Conservation (phyloP, 2,329 filamentous ascomycete species). For the Fusarium annulatum region DNA sequence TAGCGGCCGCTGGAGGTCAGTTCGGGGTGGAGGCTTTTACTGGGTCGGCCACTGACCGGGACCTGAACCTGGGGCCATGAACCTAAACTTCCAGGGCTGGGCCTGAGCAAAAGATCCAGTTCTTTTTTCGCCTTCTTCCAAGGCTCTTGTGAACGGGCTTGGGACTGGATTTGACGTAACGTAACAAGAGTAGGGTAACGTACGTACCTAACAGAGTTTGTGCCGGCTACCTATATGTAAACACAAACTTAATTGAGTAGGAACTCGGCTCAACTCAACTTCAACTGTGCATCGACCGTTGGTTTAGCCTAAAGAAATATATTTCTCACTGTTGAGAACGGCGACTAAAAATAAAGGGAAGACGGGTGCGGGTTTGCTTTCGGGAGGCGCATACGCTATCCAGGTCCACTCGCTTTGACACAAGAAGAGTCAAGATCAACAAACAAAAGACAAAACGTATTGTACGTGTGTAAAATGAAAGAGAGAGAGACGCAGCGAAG, state of each 20-base stretch:
- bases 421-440: neutral
- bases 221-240: neutral
- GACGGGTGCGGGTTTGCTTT: conserved; percentile 30
- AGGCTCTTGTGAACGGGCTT: conserved; percentile 11
- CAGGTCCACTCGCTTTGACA: conserved; percentile 6
- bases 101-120: conserved; percentile 1
- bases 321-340: conserved; percentile 9
- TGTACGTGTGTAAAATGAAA: neutral
- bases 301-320: neutral
- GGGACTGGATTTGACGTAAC: conserved; percentile 14
- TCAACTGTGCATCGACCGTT: neutral
- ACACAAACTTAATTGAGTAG: neutral
- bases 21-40: conserved; percentile 5
- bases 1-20: conserved; percentile 23
- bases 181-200: conserved; percentile 3
- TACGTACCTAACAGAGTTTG: neutral
- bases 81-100: neutral
- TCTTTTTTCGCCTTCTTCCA: conserved; percentile 1
- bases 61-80: neutral
- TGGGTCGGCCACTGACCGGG: neutral
- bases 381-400: conserved; percentile 33
- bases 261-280: neutral
- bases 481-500: neutral
- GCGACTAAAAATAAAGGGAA: conserved; percentile 7
- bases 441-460: neutral